Conservation (phyloP, 345 rosid genomes). For the Citrus australasica region DNA sequence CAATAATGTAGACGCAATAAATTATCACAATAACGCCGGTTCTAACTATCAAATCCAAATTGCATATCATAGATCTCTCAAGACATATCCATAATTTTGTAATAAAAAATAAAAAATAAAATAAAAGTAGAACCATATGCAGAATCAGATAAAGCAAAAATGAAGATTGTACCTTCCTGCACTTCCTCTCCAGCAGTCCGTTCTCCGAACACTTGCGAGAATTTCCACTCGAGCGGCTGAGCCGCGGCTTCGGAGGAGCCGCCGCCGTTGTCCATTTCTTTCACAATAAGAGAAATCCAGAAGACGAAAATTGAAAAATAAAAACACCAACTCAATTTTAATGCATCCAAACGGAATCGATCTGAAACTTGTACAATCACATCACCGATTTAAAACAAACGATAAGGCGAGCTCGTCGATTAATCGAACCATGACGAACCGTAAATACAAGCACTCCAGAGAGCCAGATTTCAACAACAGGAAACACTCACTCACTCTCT, state of each 20-base stretch:
- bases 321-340: neutral
- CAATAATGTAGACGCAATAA: neutral
- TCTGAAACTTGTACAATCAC: constrained; percentile 1
- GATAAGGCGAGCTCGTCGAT: constrained; percentile 4
- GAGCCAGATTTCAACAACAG: constrained; percentile 4
- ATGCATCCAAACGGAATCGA: constrained; percentile 6
- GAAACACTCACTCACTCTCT: neutral
- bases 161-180: constrained; percentile 62
- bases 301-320: neutral
- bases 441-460: neutral
- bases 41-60: neutral
- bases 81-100: neutral
- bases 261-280: constrained; percentile 60
- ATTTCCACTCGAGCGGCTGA: constrained; percentile 86
- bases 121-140: constrained; percentile 17
- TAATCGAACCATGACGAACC: constrained; percentile 3
- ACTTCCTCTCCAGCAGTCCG: constrained; percentile 94
- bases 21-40: neutral
- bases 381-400: constrained; percentile 10
- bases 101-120: constrained; percentile 2
- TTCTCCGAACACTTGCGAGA: constrained; percentile 98
- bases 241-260: constrained; percentile 36
- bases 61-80: constrained; percentile 7
- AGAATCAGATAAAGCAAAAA: constrained; percentile 11
- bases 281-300: neutral